A percentile compares a stretch with the other conserved stretches of the same genome.
These are phyloP conservation scores for Ophiostoma fasciatum DNA, from an alignment of 2,329 filamentous ascomycete genomes.

Conservation along the genomic window DNA sequence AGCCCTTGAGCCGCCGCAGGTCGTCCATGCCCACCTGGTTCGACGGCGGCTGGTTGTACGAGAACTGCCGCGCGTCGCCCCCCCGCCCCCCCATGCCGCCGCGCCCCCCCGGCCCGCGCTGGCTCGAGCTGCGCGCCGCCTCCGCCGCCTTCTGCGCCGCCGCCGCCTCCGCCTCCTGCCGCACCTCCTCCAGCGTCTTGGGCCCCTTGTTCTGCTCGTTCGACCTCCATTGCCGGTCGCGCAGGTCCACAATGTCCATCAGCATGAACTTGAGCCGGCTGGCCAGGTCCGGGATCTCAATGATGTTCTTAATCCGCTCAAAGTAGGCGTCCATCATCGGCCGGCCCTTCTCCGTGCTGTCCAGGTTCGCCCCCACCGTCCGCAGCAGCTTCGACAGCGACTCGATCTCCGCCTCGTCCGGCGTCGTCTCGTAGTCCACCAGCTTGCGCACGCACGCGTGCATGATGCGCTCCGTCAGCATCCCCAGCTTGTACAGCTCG, in stretches of 20 bases:
- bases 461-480: slow-evolving; percentile 99
- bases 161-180: slow-evolving; percentile 63
- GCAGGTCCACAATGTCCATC: slow-evolving; percentile 81
- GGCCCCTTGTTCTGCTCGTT: slow-evolving; percentile 90
- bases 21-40: slow-evolving; percentile 89
- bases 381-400: slow-evolving; percentile 84
- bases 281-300: slow-evolving; percentile 63
- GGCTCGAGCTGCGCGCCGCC: slow-evolving; percentile 36
- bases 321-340: slow-evolving; percentile 92
- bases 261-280: slow-evolving; percentile 95
- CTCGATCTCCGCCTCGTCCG: slow-evolving; percentile 93
- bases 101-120: slow-evolving; percentile 56
- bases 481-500: slow-evolving; percentile 95
- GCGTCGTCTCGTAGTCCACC: slow-evolving; percentile 83
- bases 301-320: slow-evolving; percentile 66
- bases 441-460: slow-evolving; percentile 97
- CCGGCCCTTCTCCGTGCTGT: slow-evolving; percentile 66
- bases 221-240: slow-evolving; percentile 61
- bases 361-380: slow-evolving; percentile 81
- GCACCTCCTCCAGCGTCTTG: slow-evolving; percentile 89
- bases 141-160: slow-evolving; percentile 74
- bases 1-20: slow-evolving; percentile 63
- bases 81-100: slow-evolving; percentile 44
- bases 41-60: slow-evolving; percentile 58
- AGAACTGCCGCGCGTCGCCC: slow-evolving; percentile 81